phyloP scores from a whole-genome alignment of 2,329 filamentous ascomycete genomes.

The Colletotrichum tabaci region DNA sequence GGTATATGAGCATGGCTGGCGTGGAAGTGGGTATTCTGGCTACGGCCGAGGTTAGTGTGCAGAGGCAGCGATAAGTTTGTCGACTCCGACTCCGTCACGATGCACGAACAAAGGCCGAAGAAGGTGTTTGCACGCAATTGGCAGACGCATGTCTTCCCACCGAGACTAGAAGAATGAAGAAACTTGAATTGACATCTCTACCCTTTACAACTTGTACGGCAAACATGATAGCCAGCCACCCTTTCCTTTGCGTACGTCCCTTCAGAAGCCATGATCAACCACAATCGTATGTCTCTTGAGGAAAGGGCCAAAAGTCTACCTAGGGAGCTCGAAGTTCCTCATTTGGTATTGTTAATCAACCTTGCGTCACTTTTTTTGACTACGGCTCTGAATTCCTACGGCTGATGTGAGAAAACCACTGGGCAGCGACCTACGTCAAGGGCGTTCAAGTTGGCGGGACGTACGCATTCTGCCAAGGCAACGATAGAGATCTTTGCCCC shows the following conservation, averaged over 20 bases:
- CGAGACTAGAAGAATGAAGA: constrained; percentile 8
- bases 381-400: no score
- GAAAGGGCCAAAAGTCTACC: no score
- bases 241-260: not conserved
- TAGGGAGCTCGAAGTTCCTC: no score
- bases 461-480: no score
- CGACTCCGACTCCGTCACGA: not conserved
- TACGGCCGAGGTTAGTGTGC: constrained; percentile 28
- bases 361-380: no score
- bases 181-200: not conserved
- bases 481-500: no score
- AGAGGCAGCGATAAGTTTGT: not conserved
- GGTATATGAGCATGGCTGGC: constrained; percentile 27
- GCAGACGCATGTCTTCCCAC: not conserved
- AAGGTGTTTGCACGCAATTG: not conserved
- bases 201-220: not conserved
- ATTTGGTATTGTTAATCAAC: no score
- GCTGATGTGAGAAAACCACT: no score
- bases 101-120: constrained; percentile 15
- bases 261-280: no score
- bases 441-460: no score
- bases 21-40: constrained; percentile 7
- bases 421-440: no score
- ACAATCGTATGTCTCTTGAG: no score
- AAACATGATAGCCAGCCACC: not conserved